Conservation (phyloP, 2,329 filamentous ascomycete genomes). For the Epichloe sibirici region DNA sequence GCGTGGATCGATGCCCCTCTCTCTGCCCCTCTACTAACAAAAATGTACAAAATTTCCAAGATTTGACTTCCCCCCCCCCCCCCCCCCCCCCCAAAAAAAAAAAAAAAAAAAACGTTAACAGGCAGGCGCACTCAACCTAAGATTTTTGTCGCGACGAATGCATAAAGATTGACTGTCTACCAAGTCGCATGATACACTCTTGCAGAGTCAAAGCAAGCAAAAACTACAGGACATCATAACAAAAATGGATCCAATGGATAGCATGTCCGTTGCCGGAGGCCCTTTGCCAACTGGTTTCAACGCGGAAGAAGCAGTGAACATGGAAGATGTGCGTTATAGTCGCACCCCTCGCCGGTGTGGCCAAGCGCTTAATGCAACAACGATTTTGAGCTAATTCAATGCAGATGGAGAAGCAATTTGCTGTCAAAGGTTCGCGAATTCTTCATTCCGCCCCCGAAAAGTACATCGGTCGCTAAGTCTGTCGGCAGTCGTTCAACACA, state of each 20-base stretch:
- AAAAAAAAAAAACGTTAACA: background rate
- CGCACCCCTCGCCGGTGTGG: background rate
- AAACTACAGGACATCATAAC: background rate
- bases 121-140: background rate
- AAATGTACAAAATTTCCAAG: background rate
- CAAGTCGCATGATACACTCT: background rate
- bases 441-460: background rate
- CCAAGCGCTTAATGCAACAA: background rate
- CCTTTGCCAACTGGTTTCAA: slow-evolving; percentile 44
- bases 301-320: slow-evolving; percentile 41
- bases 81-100: no score
- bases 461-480: background rate
- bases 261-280: slow-evolving; percentile 19
- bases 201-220: background rate
- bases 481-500: slow-evolving; percentile 67
- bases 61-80: background rate
- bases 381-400: background rate
- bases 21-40: background rate
- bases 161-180: background rate
- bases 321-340: slow-evolving; percentile 38
- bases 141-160: background rate
- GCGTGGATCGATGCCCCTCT: background rate
- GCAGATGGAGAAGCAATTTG: slow-evolving; percentile 98
- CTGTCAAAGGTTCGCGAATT: slow-evolving; percentile 65
- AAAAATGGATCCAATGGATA: slow-evolving; percentile 28